phyloP scores from a whole-genome alignment of 2,329 filamentous ascomycete species.

The Alternaria solani region DNA sequence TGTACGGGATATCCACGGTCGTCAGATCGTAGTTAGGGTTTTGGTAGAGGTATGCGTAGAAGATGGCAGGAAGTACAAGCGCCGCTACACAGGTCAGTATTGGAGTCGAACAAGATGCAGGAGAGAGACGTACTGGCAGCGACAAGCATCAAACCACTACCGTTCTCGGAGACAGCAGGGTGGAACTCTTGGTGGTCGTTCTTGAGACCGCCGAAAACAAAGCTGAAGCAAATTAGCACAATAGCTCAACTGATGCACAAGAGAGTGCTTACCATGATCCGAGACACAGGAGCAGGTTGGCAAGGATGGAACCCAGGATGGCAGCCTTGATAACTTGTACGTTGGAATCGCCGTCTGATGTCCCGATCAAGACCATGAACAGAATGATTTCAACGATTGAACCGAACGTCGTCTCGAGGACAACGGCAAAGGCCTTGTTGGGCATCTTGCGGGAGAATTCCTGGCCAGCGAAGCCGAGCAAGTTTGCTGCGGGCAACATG shows the following conservation, averaged over 20 bases:
- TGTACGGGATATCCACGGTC: constrained; percentile 59
- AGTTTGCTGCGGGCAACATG: constrained; percentile 79
- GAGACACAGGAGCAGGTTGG: constrained; percentile 81
- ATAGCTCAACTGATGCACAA: not conserved
- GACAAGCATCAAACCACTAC: constrained; percentile 77
- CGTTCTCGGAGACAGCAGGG: constrained; percentile 78
- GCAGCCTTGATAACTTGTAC: constrained; percentile 81
- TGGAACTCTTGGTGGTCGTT: constrained; percentile 76
- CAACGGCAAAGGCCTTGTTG: constrained; percentile 70
- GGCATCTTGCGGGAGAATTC: constrained; percentile 78
- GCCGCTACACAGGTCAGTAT: constrained; percentile 49
- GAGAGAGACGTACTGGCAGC: constrained; percentile 65
- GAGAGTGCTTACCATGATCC: constrained; percentile 65
- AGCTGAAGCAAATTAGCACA: constrained; percentile 47
- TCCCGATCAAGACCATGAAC: constrained; percentile 76
- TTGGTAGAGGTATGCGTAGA: constrained; percentile 57
- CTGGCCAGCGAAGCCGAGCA: constrained; percentile 77
- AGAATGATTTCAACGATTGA: constrained; percentile 83
- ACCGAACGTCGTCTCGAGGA: constrained; percentile 68
- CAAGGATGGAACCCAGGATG: constrained; percentile 82
- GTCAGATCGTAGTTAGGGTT: constrained; percentile 38
- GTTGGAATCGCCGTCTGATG: constrained; percentile 50
- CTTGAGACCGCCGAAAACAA: constrained; percentile 76
- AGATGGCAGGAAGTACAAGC: constrained; percentile 60
- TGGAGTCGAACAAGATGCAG: constrained; percentile 16